phyloP scores from a whole-genome alignment of 208 protist genomes.

The Crithidia acanthocephali region DNA sequence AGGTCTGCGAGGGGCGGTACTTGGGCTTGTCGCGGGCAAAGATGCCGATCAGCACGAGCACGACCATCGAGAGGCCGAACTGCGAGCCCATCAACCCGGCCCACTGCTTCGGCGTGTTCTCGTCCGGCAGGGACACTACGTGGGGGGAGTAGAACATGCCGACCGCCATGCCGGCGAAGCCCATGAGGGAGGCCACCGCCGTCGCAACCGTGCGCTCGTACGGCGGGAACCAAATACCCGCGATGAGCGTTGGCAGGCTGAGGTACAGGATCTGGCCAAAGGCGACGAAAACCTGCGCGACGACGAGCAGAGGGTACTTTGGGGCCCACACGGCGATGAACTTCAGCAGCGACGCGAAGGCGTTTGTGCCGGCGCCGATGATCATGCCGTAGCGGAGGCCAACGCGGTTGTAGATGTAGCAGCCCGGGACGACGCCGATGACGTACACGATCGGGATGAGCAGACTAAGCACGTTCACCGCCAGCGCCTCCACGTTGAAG shows the following conservation, averaged over 20 bases:
- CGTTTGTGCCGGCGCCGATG: slow-evolving; percentile 33
- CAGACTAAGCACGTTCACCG: slow-evolving; percentile 48
- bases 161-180: slow-evolving; percentile 61
- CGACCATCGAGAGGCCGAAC: slow-evolving; percentile 31
- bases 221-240: slow-evolving; percentile 55
- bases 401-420: slow-evolving; percentile 47
- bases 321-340: slow-evolving; percentile 45
- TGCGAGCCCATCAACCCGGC: slow-evolving; percentile 39
- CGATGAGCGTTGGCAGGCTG: slow-evolving; percentile 45
- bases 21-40: slow-evolving; percentile 35
- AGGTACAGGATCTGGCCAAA: slow-evolving; percentile 47
- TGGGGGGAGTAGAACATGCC: slow-evolving; percentile 67
- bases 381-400: slow-evolving; percentile 52
- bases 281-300: slow-evolving; percentile 46
- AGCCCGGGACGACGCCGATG: slow-evolving; percentile 43
- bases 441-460: slow-evolving; percentile 49
- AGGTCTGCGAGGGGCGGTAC: slow-evolving; percentile 37
- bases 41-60: slow-evolving; percentile 23
- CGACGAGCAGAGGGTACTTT: slow-evolving; percentile 40
- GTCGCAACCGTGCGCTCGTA: slow-evolving; percentile 57
- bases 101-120: slow-evolving; percentile 28
- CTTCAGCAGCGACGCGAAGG: slow-evolving; percentile 40
- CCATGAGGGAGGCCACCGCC: slow-evolving; percentile 42
- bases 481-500: slow-evolving; percentile 39
- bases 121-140: slow-evolving; percentile 42